Conservation (phyloP, 305 asterid species). For the Solanum hybrid region DNA sequence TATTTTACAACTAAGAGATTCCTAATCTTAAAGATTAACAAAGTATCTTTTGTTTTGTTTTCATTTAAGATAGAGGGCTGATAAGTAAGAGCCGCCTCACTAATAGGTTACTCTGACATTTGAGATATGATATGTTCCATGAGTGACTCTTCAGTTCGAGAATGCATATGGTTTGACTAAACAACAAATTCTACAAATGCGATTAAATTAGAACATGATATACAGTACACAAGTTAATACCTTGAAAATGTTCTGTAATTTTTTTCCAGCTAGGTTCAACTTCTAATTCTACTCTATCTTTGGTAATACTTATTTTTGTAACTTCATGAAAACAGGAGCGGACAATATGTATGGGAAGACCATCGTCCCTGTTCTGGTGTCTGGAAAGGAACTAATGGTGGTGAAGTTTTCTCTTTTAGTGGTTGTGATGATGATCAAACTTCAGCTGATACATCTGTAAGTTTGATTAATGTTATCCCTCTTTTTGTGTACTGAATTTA, state of each 20-base stretch:
- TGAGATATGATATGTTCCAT: background rate
- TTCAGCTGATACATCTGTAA: conserved; percentile 92
- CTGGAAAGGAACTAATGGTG: conserved; percentile 89
- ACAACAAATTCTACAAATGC: background rate
- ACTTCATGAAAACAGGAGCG: conserved; percentile 41
- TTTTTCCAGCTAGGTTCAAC: background rate
- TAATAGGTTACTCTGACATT: background rate
- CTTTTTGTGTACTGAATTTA: background rate
- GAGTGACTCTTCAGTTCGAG: background rate
- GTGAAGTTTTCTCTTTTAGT: conserved; percentile 85
- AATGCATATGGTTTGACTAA: background rate
- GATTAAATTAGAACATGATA: background rate
- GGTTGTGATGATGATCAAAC: conserved; percentile 96
- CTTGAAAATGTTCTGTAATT: background rate
- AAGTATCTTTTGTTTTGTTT: background rate
- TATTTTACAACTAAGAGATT: background rate
- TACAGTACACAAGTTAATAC: background rate
- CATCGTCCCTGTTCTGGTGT: conserved; percentile 91
- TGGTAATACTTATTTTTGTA: background rate
- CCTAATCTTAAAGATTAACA: background rate
- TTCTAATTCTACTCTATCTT: background rate
- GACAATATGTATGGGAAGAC: conserved; percentile 91
- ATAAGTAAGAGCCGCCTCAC: background rate
- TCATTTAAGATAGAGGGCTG: background rate
- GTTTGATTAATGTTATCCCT: conserved; percentile 9